Evolutionary conservation across 208 protist species (phyloP), one percentile per base, ranked within the genome.

Genomic region (Trypanosoma boissoni): DNA sequence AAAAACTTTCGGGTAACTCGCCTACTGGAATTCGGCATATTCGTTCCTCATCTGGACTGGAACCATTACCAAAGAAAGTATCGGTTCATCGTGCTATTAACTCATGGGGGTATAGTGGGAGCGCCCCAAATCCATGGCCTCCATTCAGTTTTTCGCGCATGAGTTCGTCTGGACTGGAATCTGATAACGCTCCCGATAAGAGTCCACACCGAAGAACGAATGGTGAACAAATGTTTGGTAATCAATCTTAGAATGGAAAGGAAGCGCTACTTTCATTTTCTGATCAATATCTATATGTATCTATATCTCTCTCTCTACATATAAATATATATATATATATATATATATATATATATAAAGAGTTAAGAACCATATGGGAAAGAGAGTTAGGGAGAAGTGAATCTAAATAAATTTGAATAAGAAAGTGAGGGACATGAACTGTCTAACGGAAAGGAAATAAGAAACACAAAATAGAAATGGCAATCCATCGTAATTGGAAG

Each of bases 391-490:
- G 34, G 34, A 39, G 12, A 16, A 39, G 12, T 16, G 34, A 39
- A 39, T 16, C 8, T 12, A 39, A 39, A 39, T 6, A 39, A n/a
- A n/a, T n/a, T n/a, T n/a, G n/a, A n/a, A n/a, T n/a, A n/a, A 6
- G 12, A 34, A n/a, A 20, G 46, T 50, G 31, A 6, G 53, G 60
- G 21, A 61, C 54, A 5, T 56, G 62, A 1, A 48, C 21, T 18
- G 18, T 23, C 24, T 43, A 58, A n/a, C 34, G 21, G 29, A 26
- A 44, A 41, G 3, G 29, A 24, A 52, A 26, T 5, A 32, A 3
- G 24, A 27, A 27, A 18, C 58, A 43, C 70, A 65, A 67, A 26
- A n/a, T 18, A 7, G n/a, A 67, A 50, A 6, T 16, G 12, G 8
- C 6, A 42, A n/a, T n/a, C n/a, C n/a, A n/a, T n/a, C n/a, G 26